Base-by-base conservation (phyloP, 352 stramenopile species). In the Lagenidium sp. region DNA sequence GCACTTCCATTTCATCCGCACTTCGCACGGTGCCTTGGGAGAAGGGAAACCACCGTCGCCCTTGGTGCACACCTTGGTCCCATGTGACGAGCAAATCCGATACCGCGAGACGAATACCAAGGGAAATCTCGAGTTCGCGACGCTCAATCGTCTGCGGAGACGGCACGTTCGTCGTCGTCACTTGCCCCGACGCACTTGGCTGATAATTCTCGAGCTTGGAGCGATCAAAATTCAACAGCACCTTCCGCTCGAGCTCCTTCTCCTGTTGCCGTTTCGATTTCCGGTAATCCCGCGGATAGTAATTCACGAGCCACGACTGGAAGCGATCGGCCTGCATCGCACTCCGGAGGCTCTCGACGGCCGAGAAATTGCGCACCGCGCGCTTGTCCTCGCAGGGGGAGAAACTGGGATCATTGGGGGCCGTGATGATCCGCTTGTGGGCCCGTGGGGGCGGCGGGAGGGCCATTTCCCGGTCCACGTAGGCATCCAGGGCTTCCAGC, bases 401-500 rank as follows among this genome's bases (percentile, higher is more conserved):
- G 43, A 58, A 49, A n/a, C 32, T 36, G n/a, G 37, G 50, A n/a
- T n/a, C n/a, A n/a, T n/a, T n/a, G n/a, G n/a, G n/a, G n/a, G n/a
- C n/a, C n/a, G n/a, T n/a, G n/a, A n/a, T 15, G 18, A 22, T 7
- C n/a, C 28, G 19, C 13, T 16, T 11, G 24, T 29, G 8, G 13
- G 18, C 11, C 22, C 21, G 11, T 28, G 23, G 7, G 28, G 4
- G 8, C n/a, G n/a, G n/a, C n/a, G n/a, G n/a, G n/a, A n/a, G n/a
- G n/a, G 22, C 28, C 51, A 60, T 60, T 44, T 84, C 76, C 2
- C 75, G 53, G 26, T 75, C 63, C 5, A 85, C 72, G 38, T 74
- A 85, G n/a, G 67, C 65, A 47, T 82, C 62, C 25, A 88, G 52
- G 6, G 72, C 72, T 36, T 84, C 65, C 0, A 88, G 52, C 20